Conservation (phyloP, 306 rosid species). For the Fragaria nilgerrensis region DNA sequence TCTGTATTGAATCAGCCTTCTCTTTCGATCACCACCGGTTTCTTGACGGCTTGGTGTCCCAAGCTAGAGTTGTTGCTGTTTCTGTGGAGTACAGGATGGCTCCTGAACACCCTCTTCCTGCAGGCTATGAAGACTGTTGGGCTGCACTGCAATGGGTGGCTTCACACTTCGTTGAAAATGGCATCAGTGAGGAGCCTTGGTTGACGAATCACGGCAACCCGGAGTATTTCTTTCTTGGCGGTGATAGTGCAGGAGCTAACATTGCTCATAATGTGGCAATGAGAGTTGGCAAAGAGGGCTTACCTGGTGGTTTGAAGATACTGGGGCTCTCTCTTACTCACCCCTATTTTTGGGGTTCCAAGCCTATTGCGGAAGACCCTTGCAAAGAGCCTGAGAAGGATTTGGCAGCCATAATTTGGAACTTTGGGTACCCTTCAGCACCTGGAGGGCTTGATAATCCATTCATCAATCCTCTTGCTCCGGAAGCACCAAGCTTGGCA, state of each 20-base stretch:
- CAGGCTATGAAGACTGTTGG: conserved; percentile 52
- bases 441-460: conserved; percentile 39
- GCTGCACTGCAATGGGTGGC: conserved; percentile 43
- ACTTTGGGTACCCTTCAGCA: conserved; percentile 30
- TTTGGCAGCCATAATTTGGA: conserved; percentile 24
- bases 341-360: conserved; percentile 36
- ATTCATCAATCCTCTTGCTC: conserved; percentile 38
- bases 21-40: conserved; percentile 41
- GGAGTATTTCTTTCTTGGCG: conserved; percentile 27
- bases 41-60: conserved; percentile 43
- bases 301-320: conserved; percentile 32
- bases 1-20: conserved; percentile 44
- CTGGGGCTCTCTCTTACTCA: conserved; percentile 30
- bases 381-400: conserved; percentile 1
- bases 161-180: conserved; percentile 3
- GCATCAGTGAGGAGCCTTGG: conserved; percentile 35
- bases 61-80: conserved; percentile 40
- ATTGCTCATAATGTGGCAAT: conserved; percentile 36
- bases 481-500: conserved; percentile 40
- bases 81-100: conserved; percentile 55
- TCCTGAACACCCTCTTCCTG: conserved; percentile 43
- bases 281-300: conserved; percentile 38
- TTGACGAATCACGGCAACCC: conserved; percentile 31
- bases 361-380: conserved; percentile 31
- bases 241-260: conserved; percentile 45